These are phyloP conservation scores for Evansstolkia leycettana DNA, from an alignment of 495 filamentous ascomycete species.

Conservation along the genomic window DNA sequence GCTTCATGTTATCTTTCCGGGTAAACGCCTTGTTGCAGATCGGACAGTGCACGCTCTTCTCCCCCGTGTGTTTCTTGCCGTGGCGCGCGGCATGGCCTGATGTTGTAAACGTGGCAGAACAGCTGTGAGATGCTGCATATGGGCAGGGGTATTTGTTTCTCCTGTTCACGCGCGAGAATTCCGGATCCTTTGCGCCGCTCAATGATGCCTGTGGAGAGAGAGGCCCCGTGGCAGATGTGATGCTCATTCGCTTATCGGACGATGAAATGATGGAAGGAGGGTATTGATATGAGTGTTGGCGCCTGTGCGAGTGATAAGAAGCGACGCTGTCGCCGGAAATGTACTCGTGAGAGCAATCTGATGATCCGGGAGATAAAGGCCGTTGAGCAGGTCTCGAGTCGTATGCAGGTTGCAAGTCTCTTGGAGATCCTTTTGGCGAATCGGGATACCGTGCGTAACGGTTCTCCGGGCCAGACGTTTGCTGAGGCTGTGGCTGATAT, in stretches of 20 bases:
- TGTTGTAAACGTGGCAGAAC: conserved; percentile 81
- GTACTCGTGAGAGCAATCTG: conserved; percentile 30
- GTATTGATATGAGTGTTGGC: conserved; percentile 12
- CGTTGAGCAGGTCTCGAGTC: conserved; percentile 15
- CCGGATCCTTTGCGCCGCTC: conserved; percentile 1
- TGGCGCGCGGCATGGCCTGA: conserved; percentile 94
- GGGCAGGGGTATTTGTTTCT: conserved; percentile 48
- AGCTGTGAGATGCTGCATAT: conserved; percentile 51
- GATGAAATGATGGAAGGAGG: conserved; percentile 7
- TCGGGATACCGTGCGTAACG: conserved; percentile 15
- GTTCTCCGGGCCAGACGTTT: conserved; percentile 9
- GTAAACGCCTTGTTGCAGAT: conserved; percentile 93
- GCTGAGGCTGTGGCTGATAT: conserved; percentile 16
- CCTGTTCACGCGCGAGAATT: conserved; percentile 4
- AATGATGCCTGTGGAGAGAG: conserved; percentile 13
- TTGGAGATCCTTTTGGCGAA: conserved; percentile 17
- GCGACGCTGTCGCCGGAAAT: conserved; percentile 11
- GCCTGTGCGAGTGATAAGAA: conserved; percentile 16
- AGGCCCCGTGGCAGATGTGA: conserved; percentile 14
- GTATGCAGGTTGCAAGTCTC: conserved; percentile 15
- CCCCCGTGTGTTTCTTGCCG: conserved; percentile 91
- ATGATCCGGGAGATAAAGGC: conserved; percentile 23
- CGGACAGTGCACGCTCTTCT: conserved; percentile 83
- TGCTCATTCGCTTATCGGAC: conserved; percentile 15
- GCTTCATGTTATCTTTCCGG: conserved; percentile 97